A percentile compares a stretch with the other conserved stretches of the same genome.
Evolutionary conservation across 2,329 filamentous ascomycete species (phyloP).

Genomic region (Arthrobotrys megalospora): DNA sequence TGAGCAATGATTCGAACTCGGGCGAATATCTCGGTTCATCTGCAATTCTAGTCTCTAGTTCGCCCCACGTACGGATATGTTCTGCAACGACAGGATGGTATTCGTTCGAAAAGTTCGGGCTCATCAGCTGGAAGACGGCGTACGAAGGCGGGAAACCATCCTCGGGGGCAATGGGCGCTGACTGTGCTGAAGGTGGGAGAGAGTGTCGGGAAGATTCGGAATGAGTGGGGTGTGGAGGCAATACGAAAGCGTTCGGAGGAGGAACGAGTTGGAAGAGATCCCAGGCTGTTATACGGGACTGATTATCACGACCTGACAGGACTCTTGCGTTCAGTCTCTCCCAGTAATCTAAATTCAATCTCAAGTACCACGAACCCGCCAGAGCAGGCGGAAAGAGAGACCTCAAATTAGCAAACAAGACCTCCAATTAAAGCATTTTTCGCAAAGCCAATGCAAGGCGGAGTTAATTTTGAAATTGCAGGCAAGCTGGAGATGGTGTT

Average conservation of each 20-base stretch:
- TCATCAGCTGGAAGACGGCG: slow-evolving; percentile 48
- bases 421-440: slow-evolving; percentile 10
- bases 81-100: slow-evolving; percentile 54
- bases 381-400: slow-evolving; percentile 28
- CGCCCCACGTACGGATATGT: slow-evolving; percentile 52
- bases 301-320: slow-evolving; percentile 49
- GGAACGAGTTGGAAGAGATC: slow-evolving; percentile 52
- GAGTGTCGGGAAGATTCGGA: slow-evolving; percentile 48
- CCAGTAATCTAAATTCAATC: slow-evolving; percentile 53
- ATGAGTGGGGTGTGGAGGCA: slow-evolving; percentile 22
- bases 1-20: slow-evolving; percentile 46
- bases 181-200: slow-evolving; percentile 44
- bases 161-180: slow-evolving; percentile 34
- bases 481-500: background rate
- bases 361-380: slow-evolving; percentile 8
- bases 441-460: slow-evolving; percentile 8
- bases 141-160: slow-evolving; percentile 56
- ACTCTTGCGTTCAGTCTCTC: slow-evolving; percentile 54
- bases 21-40: slow-evolving; percentile 50
- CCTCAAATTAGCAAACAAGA: slow-evolving; percentile 26
- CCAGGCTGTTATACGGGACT: slow-evolving; percentile 57
- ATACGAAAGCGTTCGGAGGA: slow-evolving; percentile 19
- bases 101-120: slow-evolving; percentile 55
- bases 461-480: background rate
- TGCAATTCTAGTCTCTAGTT: slow-evolving; percentile 47